phyloP scores from a whole-genome alignment of 2,329 filamentous ascomycete species.

The Trichoderma arundinaceum region DNA sequence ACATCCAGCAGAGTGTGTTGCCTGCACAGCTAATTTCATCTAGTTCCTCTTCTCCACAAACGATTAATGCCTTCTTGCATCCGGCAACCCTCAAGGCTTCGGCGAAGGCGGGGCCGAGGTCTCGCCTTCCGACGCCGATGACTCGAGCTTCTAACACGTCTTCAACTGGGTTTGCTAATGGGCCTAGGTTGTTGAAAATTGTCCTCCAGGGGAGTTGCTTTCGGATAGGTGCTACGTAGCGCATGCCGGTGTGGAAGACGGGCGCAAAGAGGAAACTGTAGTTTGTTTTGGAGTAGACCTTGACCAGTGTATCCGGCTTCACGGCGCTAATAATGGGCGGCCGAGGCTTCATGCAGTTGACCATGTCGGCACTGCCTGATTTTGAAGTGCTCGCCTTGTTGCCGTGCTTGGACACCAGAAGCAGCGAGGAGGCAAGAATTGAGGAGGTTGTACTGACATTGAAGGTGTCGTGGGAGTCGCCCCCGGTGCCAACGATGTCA shows the following conservation, averaged over 20 bases:
- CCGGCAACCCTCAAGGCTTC: slow-evolving; percentile 80
- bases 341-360: slow-evolving; percentile 74
- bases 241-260: slow-evolving; percentile 95
- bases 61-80: slow-evolving; percentile 81
- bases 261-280: slow-evolving; percentile 97
- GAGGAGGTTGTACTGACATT: slow-evolving; percentile 96
- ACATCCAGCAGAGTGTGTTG: slow-evolving; percentile 84
- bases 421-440: slow-evolving; percentile 83
- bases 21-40: slow-evolving; percentile 96
- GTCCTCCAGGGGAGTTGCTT: slow-evolving; percentile 91
- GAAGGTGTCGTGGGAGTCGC: slow-evolving; percentile 96
- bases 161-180: slow-evolving; percentile 88
- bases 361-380: slow-evolving; percentile 91
- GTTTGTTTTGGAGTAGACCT: slow-evolving; percentile 79
- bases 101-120: slow-evolving; percentile 86
- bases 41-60: slow-evolving; percentile 92
- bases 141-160: slow-evolving; percentile 84
- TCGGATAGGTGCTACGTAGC: slow-evolving; percentile 82
- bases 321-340: slow-evolving; percentile 77
- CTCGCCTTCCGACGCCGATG: slow-evolving; percentile 87
- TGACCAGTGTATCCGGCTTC: slow-evolving; percentile 70
- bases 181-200: slow-evolving; percentile 96
- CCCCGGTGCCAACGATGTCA: slow-evolving; percentile 97
- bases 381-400: slow-evolving; percentile 95
- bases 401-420: slow-evolving; percentile 92